Evolutionary conservation across 257 asterid species (phyloP).

Genomic region (Gentiana macrophylla): DNA sequence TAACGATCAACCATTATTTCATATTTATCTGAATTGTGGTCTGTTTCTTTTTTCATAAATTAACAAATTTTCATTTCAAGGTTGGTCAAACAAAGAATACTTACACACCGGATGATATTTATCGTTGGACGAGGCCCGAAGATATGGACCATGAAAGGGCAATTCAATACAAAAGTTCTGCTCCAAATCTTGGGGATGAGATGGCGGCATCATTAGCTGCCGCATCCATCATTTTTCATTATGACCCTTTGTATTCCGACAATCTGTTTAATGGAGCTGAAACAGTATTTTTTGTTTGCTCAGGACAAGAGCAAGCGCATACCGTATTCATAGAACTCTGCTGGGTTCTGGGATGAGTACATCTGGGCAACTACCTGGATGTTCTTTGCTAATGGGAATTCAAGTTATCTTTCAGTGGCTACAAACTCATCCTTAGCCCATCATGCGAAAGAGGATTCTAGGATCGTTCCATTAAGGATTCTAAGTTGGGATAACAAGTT

Average conservation of each 20-base stretch:
- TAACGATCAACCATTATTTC: neutral
- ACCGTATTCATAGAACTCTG: conserved; percentile 18
- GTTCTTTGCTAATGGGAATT: conserved; percentile 25
- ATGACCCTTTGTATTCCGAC: conserved; percentile 17
- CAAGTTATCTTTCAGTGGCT: too few species aligned
- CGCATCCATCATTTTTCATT: conserved; percentile 6
- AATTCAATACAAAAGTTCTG: too few species aligned
- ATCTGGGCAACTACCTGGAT: conserved; percentile 57
- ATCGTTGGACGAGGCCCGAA: too few species aligned
- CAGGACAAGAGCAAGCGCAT: too few species aligned
- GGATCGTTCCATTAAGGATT: conserved; percentile 30
- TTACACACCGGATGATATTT: conserved; percentile 51
- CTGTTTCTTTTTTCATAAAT: too few species aligned
- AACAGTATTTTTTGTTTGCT: too few species aligned
- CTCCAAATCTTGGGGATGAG: too few species aligned
- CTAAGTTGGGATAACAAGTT: conserved; percentile 84
- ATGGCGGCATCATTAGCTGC: too few species aligned
- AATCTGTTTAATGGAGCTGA: too few species aligned
- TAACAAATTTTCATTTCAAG: conserved; percentile 11
- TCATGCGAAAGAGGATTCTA: conserved; percentile 33
- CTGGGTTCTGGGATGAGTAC: conserved; percentile 13
- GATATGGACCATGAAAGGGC: too few species aligned
- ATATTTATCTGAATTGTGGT: neutral
- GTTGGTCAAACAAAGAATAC: conserved; percentile 57
- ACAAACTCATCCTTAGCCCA: conserved; percentile 9